Evolutionary conservation across 495 filamentous ascomycete species (phyloP).

Genomic region (Annulohypoxylon nitens): DNA sequence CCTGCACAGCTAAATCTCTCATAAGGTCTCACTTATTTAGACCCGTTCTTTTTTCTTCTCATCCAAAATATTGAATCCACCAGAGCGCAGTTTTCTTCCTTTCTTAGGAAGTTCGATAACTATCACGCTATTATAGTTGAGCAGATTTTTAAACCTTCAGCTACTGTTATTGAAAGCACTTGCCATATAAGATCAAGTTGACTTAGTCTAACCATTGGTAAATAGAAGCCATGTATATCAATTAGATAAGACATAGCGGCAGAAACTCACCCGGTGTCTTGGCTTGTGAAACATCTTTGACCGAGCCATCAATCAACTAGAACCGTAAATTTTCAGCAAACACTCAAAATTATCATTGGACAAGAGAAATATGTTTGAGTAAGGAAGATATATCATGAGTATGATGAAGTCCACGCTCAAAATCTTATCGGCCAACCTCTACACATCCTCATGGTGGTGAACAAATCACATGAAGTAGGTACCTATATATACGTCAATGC

Average conservation of each 20-base stretch:
- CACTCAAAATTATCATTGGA: neutral
- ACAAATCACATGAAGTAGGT: neutral
- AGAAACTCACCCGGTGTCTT: neutral
- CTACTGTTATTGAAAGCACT: neutral
- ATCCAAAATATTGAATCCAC: neutral
- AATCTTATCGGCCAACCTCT: neutral
- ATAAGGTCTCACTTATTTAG: neutral
- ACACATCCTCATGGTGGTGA: neutral
- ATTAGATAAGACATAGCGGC: neutral
- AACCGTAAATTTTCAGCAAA: neutral
- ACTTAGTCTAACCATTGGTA: neutral
- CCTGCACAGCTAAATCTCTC: neutral
- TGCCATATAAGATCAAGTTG: neutral
- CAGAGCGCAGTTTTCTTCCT: neutral
- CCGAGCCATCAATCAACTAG: neutral
- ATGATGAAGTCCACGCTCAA: neutral
- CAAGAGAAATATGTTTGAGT: neutral
- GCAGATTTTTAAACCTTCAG: neutral
- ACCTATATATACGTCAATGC: neutral
- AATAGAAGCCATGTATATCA: neutral
- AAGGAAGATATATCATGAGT: neutral
- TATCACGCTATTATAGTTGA: neutral
- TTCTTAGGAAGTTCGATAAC: neutral
- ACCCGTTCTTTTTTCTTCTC: slow-evolving; percentile 3
- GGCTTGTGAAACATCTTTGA: neutral